phyloP scores from a whole-genome alignment of 768 basidiomycete genomes.

The Termitomyces sp. region DNA sequence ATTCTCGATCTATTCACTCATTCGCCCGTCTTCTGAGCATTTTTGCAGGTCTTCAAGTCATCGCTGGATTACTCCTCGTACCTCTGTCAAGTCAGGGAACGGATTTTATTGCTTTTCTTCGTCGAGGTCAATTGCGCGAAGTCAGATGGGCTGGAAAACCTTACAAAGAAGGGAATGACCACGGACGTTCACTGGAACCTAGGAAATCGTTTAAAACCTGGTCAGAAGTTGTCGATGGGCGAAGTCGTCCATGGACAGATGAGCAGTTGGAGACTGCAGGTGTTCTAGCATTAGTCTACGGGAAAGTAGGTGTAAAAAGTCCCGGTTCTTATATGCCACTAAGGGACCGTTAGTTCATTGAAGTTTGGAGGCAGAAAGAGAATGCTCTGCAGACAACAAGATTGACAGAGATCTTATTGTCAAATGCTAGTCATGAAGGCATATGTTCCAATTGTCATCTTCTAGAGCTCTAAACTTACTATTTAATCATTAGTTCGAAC shows the following conservation, averaged over 20 bases:
- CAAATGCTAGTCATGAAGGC: constrained; percentile 84
- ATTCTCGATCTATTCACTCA: not conserved
- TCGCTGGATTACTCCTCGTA: constrained; percentile 72
- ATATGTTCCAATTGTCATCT: not conserved
- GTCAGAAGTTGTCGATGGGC: constrained; percentile 68
- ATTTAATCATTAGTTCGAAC: constrained; percentile 48
- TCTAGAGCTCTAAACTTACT: not conserved
- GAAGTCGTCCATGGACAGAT: constrained; percentile 70
- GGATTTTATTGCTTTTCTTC: constrained; percentile 78
- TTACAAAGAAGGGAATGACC: constrained; percentile 31
- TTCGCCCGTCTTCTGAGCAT: not conserved
- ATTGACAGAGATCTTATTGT: constrained; percentile 66
- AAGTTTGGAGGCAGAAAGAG: constrained; percentile 83
- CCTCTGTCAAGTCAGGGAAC: constrained; percentile 67
- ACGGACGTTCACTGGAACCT: constrained; percentile 51
- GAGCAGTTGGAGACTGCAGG: constrained; percentile 81
- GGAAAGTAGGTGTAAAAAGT: constrained; percentile 38
- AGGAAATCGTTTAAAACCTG: constrained; percentile 77
- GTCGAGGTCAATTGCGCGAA: constrained; percentile 67
- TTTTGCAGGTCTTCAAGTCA: constrained; percentile 43
- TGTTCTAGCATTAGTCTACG: constrained; percentile 74
- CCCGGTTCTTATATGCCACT: not conserved
- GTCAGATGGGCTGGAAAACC: constrained; percentile 81
- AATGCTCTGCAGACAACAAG: constrained; percentile 64
- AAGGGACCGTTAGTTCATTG: constrained; percentile 56